Base-by-base conservation (phyloP, 164 flowering plant genomes). In the Amborella trichopoda region DNA sequence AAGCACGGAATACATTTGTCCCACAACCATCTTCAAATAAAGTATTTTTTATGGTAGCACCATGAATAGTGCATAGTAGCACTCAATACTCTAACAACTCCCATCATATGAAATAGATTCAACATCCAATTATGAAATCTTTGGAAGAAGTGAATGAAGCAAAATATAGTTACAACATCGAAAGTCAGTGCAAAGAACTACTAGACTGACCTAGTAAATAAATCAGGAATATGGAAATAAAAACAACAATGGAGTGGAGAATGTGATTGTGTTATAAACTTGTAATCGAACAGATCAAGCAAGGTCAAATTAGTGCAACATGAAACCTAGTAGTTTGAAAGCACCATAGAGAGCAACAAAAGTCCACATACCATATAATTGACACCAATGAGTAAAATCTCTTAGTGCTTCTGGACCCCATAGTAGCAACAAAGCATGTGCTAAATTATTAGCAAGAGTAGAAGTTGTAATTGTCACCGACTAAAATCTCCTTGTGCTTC, bases 361-460 rank as follows among this genome's bases (percentile, higher is more conserved):
- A 41, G 45, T 19, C 45, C 45, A 41, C n/a, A 22, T 24, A 41
- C 24, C n/a, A 17, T 26, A 0, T 19, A 41, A 41, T 19, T 19
- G 45, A 20, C 45, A 41, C 45, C 45, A 41, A 38, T 9, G 41
- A 41, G 45, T 19, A 41, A 41, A 41, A 41, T 17, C n/a, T n/a
- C n/a, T n/a, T n/a, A n/a, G n/a, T n/a, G n/a, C n/a, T n/a, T n/a
- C n/a, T n/a, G n/a, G n/a, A n/a, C n/a, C n/a, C n/a, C n/a, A n/a
- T n/a, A n/a, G n/a, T n/a, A n/a, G n/a, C n/a, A n/a, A n/a, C n/a
- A n/a, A n/a, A n/a, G n/a, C n/a, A n/a, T n/a, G n/a, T n/a, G n/a
- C n/a, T n/a, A n/a, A n/a, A n/a, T n/a, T n/a, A n/a, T n/a, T n/a
- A n/a, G n/a, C n/a, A n/a, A n/a, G n/a, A n/a, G n/a, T n/a, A n/a